Conservation (phyloP, 1,284 basidiomycete genomes). For the Ustilago crameri region DNA sequence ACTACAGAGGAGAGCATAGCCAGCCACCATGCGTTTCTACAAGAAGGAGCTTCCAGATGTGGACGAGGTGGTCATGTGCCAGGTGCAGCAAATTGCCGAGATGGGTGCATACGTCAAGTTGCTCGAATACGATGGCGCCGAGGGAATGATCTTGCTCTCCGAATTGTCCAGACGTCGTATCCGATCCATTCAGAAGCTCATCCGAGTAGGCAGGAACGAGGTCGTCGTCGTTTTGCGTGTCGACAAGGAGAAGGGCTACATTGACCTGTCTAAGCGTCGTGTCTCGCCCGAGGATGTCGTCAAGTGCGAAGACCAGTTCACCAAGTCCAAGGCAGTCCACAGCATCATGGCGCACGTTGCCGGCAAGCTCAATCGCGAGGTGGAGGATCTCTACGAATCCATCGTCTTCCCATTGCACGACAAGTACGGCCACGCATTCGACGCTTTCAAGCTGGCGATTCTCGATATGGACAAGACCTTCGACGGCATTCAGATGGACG, state of each 20-base stretch:
- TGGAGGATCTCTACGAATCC: conserved; percentile 89
- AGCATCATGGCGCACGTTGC: conserved; percentile 66
- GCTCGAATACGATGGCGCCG: conserved; percentile 97
- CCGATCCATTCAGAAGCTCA: conserved; percentile 96
- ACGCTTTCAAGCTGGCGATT: conserved; percentile 95
- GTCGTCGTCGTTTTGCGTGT: conserved; percentile 98
- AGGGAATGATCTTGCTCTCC: conserved; percentile 98
- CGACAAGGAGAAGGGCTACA: conserved; percentile 99
- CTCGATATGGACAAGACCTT: conserved; percentile 83
- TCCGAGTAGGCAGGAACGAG: conserved; percentile 96
- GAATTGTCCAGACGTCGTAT: conserved; percentile 97
- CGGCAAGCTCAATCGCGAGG: conserved; percentile 62
- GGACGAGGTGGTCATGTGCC: conserved; percentile 98
- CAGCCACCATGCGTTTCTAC: conserved; percentile 67
- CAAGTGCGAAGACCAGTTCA: conserved; percentile 98
- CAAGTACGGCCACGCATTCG: conserved; percentile 94
- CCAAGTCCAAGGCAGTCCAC: conserved; percentile 83
- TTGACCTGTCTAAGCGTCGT: conserved; percentile 97
- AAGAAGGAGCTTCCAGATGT: conserved; percentile 71
- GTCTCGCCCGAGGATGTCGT: conserved; percentile 99
- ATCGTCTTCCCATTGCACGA: conserved; percentile 92
- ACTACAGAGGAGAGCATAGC: too few relatives aligned
- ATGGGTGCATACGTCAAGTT: conserved; percentile 99
- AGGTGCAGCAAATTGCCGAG: conserved; percentile 97
- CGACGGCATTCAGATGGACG: conserved; percentile 74